phyloP scores from a whole-genome alignment of 2,329 filamentous ascomycete genomes.

The Tothia fuscella region DNA sequence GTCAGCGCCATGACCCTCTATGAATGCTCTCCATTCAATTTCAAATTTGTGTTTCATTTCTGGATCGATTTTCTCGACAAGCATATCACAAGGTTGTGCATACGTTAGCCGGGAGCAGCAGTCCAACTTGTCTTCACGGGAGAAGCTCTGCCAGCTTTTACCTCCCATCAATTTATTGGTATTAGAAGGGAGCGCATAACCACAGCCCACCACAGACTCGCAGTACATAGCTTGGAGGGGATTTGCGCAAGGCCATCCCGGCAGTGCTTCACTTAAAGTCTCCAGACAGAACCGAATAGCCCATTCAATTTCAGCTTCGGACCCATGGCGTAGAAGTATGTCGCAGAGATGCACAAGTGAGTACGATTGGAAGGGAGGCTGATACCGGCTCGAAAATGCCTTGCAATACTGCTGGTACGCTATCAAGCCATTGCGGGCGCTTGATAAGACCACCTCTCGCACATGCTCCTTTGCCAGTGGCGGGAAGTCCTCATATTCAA shows the following conservation, averaged over 20 bases:
- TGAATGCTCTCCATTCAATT: slow-evolving; percentile 1
- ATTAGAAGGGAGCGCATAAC: slow-evolving; percentile 12
- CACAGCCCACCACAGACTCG: slow-evolving; percentile 13
- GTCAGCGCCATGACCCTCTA: slow-evolving; percentile 4
- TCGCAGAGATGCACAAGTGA: slow-evolving; percentile 18
- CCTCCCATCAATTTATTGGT: slow-evolving; percentile 14
- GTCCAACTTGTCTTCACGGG: slow-evolving; percentile 19
- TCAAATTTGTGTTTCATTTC: background rate
- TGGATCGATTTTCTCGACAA: slow-evolving; percentile 9
- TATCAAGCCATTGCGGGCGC: slow-evolving; percentile 15
- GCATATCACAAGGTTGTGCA: slow-evolving; percentile 15
- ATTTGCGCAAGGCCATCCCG: slow-evolving; percentile 17
- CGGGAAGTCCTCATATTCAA: slow-evolving; percentile 14
- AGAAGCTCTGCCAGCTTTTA: slow-evolving; percentile 10
- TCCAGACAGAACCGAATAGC: slow-evolving; percentile 15
- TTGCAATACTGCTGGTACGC: slow-evolving; percentile 13
- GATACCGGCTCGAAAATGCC: slow-evolving; percentile 16
- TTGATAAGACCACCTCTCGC: slow-evolving; percentile 12
- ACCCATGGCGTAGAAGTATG: slow-evolving; percentile 13
- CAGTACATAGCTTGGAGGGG: slow-evolving; percentile 19
- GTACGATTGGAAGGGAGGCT: slow-evolving; percentile 17
- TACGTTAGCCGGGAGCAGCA: slow-evolving; percentile 18
- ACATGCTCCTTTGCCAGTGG: slow-evolving; percentile 13
- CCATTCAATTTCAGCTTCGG: slow-evolving; percentile 10
- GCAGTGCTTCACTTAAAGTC: slow-evolving; percentile 13